These are phyloP conservation scores for Aspergillus awamori DNA, from an alignment of 2,329 filamentous ascomycete genomes.

Conservation along the genomic window DNA sequence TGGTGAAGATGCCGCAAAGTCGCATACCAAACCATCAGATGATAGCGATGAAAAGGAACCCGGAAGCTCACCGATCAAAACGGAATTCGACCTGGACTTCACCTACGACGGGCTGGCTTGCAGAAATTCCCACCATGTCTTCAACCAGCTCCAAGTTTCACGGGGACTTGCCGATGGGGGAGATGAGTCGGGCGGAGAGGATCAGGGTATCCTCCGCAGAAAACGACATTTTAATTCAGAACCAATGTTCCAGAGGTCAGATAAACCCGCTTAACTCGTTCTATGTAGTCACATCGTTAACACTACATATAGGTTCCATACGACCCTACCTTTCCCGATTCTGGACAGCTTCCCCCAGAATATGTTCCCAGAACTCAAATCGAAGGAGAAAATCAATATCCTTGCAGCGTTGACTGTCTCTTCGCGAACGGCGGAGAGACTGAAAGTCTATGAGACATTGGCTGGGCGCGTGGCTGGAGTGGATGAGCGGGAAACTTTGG, in stretches of 20 bases:
- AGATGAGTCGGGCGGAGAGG: slow-evolving; percentile 18
- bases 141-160: slow-evolving; percentile 39
- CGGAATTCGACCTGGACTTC: slow-evolving; percentile 45
- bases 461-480: slow-evolving; percentile 65
- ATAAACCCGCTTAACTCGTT: not conserved
- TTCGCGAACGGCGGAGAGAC: slow-evolving; percentile 67
- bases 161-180: slow-evolving; percentile 29
- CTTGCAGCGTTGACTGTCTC: slow-evolving; percentile 70
- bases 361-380: slow-evolving; percentile 62
- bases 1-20: slow-evolving; percentile 11
- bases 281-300: not conserved
- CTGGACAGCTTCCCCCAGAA: slow-evolving; percentile 79
- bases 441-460: slow-evolving; percentile 67
- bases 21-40: not conserved
- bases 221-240: slow-evolving; percentile 38
- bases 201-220: slow-evolving; percentile 34
- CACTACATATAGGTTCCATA: slow-evolving; percentile 34
- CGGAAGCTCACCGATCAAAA: slow-evolving; percentile 26
- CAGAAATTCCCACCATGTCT: slow-evolving; percentile 36
- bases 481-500: slow-evolving; percentile 82
- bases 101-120: slow-evolving; percentile 33
- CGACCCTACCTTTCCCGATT: slow-evolving; percentile 68
- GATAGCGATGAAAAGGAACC: slow-evolving; percentile 8
- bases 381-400: slow-evolving; percentile 49
- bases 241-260: slow-evolving; percentile 39